Evolutionary conservation across 495 filamentous ascomycete genomes (phyloP), one percentile per base, ranked within the genome.

Genomic region (Penicillium cosmopolitanum): DNA sequence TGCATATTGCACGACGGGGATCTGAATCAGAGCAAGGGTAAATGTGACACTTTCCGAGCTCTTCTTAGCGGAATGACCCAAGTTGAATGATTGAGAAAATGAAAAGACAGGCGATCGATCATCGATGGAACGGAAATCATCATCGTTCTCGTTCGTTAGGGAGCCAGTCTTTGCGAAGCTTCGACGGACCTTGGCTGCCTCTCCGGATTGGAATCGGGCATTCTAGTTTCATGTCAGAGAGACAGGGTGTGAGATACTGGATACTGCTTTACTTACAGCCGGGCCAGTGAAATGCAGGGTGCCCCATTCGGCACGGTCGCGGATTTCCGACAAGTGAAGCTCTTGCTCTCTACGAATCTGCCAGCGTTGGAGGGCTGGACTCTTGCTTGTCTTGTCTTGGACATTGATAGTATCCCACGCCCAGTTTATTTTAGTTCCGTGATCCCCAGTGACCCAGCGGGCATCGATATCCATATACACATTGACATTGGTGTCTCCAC

Each of bases 71-170:
- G 70, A 64, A 31, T 58, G 66, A 8, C 69, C 64, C 16, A 85
- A 72, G n/a, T 69, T 70, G 76, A 96, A 95, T 1, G 84, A 83
- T 70, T 96, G 96, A 18, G 90, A 86, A 70, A 96, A 97, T 0
- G 93, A 92, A 77, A 97, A 96, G 25, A 96, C 88, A 0, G 94
- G 94, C 70, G 94, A 89, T 28, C 93, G 87, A 38, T 96, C 90
- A 77, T 89, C 87, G 55, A 96, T 90, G 18, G 79, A 74, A 5
- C 92, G 84, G 70, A 86, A 93, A 6, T 72, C 69, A 10, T 72
- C 70, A 60, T 94, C 90, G 23, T 89, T 82, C 13, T 74, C 77
- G 66, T 96, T 89, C 19, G 77, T 66, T 23, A 98, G 72, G 4
- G 77, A 82, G 15, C 91, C 88, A 19, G 83, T 85, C 51, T 81